phyloP scores from a whole-genome alignment of 2,329 filamentous ascomycete species.

The Colletotrichum noveboracense region DNA sequence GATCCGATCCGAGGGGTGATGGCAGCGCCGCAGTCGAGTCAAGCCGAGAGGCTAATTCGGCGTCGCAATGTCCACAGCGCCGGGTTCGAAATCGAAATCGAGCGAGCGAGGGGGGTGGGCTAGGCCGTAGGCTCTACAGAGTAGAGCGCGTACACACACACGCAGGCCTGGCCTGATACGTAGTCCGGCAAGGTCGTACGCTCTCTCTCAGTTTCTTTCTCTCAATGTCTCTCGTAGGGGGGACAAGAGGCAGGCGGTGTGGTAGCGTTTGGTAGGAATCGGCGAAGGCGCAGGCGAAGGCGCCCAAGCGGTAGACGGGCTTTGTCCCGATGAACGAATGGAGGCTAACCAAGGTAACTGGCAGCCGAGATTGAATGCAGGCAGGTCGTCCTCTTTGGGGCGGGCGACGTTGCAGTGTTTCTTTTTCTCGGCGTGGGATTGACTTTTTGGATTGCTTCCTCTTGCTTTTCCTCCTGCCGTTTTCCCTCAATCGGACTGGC shows the following conservation, averaged over 20 bases:
- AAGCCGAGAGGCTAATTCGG: neutral
- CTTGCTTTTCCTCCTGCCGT: constrained; percentile 2
- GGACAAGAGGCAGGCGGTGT: neutral
- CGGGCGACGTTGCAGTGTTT: constrained; percentile 4
- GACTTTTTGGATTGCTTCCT: neutral
- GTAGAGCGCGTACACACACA: neutral
- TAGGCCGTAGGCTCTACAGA: neutral
- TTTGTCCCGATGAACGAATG: constrained; percentile 1
- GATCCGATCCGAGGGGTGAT: neutral
- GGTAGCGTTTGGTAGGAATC: neutral
- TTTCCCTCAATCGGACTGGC: neutral
- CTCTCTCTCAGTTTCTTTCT: neutral
- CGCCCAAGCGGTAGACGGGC: neutral
- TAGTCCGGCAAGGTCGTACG: neutral
- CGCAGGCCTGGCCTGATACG: neutral
- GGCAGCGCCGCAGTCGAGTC: neutral
- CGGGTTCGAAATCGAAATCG: neutral
- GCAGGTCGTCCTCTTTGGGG: neutral
- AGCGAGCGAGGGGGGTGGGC: neutral
- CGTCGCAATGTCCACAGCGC: constrained; percentile 20
- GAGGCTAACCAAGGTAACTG: constrained; percentile 6
- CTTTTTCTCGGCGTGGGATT: neutral
- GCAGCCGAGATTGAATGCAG: constrained; percentile 1
- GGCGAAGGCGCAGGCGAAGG: neutral
- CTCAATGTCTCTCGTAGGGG: neutral